Percentiles rank a stretch among this genome's conserved stretches.
These are phyloP conservation scores for Leccinum subrobustum DNA, from an alignment of 1,284 basidiomycete species.

Conservation along the genomic window DNA sequence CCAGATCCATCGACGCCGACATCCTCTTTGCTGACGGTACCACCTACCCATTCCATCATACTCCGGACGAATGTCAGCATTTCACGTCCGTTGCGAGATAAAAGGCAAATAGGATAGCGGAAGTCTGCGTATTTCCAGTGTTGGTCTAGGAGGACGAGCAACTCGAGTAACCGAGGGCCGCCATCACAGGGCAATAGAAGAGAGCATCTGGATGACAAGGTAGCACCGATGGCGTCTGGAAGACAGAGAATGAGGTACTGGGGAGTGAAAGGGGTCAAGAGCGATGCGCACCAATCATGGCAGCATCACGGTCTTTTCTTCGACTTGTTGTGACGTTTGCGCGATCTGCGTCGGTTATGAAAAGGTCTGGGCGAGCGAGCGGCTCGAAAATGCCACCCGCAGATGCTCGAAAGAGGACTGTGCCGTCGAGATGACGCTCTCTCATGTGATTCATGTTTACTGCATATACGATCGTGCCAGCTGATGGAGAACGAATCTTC, in stretches of 20 bases:
- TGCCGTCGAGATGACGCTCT: slow-evolving; percentile 95
- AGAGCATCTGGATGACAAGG: slow-evolving; percentile 74
- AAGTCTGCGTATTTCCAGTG: slow-evolving; percentile 92
- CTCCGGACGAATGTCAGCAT: slow-evolving; percentile 94
- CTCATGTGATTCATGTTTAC: slow-evolving; percentile 97
- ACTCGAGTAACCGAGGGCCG: slow-evolving; percentile 89
- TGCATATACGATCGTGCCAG: slow-evolving; percentile 94
- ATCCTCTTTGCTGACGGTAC: slow-evolving; percentile 87
- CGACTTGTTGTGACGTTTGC: slow-evolving; percentile 81
- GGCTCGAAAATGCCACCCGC: slow-evolving; percentile 84
- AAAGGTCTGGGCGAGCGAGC: slow-evolving; percentile 83
- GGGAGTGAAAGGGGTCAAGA: neutral
- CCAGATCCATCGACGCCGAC: slow-evolving; percentile 71
- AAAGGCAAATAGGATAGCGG: slow-evolving; percentile 85
- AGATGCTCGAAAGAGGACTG: slow-evolving; percentile 74
- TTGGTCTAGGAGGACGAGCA: slow-evolving; percentile 94
- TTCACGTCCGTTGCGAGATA: slow-evolving; percentile 88
- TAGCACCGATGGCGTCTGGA: slow-evolving; percentile 70
- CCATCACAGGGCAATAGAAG: slow-evolving; percentile 92
- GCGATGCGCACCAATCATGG: slow-evolving; percentile 70
- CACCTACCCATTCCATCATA: slow-evolving; percentile 99
- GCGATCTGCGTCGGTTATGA: slow-evolving; percentile 92
- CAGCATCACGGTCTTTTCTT: slow-evolving; percentile 88
- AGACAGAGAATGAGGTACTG: slow-evolving; percentile 7
- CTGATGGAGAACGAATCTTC: slow-evolving; percentile 97